A percentile compares a stretch with the other conserved stretches of the same genome.
These are phyloP conservation scores for Celoporthe dispersa DNA, from an alignment of 2,329 filamentous ascomycete genomes.

Conservation along the genomic window DNA sequence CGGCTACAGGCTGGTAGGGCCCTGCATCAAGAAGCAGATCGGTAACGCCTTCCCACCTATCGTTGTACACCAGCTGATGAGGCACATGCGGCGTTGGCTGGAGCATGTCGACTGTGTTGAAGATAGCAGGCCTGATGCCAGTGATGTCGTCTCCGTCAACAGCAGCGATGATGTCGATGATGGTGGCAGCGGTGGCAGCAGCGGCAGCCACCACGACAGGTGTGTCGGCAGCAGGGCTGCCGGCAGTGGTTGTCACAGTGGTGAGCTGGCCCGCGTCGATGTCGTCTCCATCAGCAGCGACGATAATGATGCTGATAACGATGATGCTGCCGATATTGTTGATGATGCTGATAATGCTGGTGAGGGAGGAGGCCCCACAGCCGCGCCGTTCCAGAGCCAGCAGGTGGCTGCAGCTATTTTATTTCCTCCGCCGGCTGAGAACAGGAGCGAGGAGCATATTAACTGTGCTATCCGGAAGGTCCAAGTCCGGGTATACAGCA, in stretches of 20 bases:
- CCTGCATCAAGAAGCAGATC: slow-evolving; percentile 64
- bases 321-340: background rate
- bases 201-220: background rate
- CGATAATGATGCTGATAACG: background rate
- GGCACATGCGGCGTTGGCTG: slow-evolving; percentile 53
- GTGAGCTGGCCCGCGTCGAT: background rate
- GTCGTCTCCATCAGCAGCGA: background rate
- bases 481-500: background rate
- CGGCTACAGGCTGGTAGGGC: slow-evolving; percentile 59
- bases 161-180: slow-evolving; percentile 7
- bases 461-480: background rate
- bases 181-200: background rate
- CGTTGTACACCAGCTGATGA: slow-evolving; percentile 54
- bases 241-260: background rate
- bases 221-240: background rate
- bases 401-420: background rate
- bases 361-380: background rate
- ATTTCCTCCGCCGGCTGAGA: background rate
- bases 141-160: slow-evolving; percentile 13
- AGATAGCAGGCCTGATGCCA: slow-evolving; percentile 11
- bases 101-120: slow-evolving; percentile 47
- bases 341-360: background rate
- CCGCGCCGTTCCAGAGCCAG: too few relatives aligned
- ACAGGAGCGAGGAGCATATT: background rate
- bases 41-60: slow-evolving; percentile 78